Base-by-base conservation (phyloP, 345 rosid genomes). In the Linum lewisii region DNA sequence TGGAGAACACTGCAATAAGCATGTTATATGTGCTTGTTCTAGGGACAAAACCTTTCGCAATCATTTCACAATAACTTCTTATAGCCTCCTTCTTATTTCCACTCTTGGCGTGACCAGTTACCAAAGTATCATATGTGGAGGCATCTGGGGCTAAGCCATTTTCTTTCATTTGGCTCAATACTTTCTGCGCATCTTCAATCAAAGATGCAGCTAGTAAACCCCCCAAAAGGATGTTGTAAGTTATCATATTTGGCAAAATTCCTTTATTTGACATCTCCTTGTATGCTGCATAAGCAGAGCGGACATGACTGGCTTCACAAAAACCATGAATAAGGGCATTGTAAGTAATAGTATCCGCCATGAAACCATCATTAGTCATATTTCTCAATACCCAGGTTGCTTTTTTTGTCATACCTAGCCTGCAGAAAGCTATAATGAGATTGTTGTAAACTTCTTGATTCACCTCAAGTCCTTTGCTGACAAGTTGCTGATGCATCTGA, bases 291-390 rank as follows among this genome's bases (percentile, higher is more conserved):
- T 75, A 63, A 58, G 93, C 93, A 60, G 63, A 79, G 19, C 66
- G 38, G 34, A 79, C 26, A 72, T 80, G 87, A 63, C 92, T 75
- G 63, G 84, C 67, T 56, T 68, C 74, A 64, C 79, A 81, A 67
- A 83, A 81, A 56, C 96, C 96, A 38, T 59, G 78, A 37, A 92
- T 81, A 57, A 92, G 80, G 10, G 88, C 78, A 72, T 92, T 92
- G 68, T 75, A 88, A 26, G 93, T 84, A 55, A 77, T 53, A 1
- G 78, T 70, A 63, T 88, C 79, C 15, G 83, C 69, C 51, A 60
- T 49, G 69, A 75, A 66, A 22, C 90, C 90, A 65, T 71, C 81
- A 55, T 20, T 57, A 59, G 63, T 73, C 96, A 92, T 84, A 44
- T 74, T 74, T 51, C 68, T 57, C 62, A 86, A 62, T 9, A 84